phyloP scores from a whole-genome alignment of 805 yeast genomes.

The Torulaspora franciscae region DNA sequence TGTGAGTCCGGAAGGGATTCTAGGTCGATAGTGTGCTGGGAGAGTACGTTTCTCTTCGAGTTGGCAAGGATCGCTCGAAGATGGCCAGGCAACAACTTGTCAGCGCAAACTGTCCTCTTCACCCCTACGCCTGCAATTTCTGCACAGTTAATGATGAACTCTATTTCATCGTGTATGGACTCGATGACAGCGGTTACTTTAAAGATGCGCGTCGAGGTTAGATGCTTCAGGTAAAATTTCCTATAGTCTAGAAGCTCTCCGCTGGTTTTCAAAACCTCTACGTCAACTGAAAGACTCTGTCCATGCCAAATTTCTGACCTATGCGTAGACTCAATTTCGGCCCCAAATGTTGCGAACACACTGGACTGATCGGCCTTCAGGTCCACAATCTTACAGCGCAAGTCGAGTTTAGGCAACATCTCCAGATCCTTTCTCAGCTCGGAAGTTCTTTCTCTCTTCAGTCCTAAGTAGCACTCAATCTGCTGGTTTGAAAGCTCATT shows the following conservation, averaged over 20 bases:
- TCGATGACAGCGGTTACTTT: conserved; percentile 24
- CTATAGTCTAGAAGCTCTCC: conserved; percentile 45
- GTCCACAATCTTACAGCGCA: conserved; percentile 22
- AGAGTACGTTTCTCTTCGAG: neutral
- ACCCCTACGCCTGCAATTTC: conserved; percentile 36
- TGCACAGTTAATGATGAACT: conserved; percentile 37
- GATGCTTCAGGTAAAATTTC: conserved; percentile 34
- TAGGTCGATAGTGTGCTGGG: conserved; percentile 7
- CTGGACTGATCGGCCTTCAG: conserved; percentile 6
- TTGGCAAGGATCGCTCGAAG: neutral
- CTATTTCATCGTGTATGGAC: conserved; percentile 23
- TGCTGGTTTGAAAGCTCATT: conserved; percentile 29
- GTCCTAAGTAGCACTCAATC: conserved; percentile 41
- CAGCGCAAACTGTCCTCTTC: conserved; percentile 7
- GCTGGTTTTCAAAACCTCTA: conserved; percentile 29
- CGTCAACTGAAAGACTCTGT: conserved; percentile 31
- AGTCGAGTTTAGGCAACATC: conserved; percentile 37
- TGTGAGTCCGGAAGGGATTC: conserved; percentile 13
- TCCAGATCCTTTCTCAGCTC: conserved; percentile 37
- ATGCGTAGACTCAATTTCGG: conserved; percentile 22
- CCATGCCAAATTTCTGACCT: conserved; percentile 34
- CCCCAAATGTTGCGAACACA: conserved; percentile 18
- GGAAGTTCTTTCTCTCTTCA: conserved; percentile 40
- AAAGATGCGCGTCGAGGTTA: conserved; percentile 28
- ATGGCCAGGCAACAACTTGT: conserved; percentile 7